Conservation (phyloP, 805 yeast genomes). For the Candida alai region DNA sequence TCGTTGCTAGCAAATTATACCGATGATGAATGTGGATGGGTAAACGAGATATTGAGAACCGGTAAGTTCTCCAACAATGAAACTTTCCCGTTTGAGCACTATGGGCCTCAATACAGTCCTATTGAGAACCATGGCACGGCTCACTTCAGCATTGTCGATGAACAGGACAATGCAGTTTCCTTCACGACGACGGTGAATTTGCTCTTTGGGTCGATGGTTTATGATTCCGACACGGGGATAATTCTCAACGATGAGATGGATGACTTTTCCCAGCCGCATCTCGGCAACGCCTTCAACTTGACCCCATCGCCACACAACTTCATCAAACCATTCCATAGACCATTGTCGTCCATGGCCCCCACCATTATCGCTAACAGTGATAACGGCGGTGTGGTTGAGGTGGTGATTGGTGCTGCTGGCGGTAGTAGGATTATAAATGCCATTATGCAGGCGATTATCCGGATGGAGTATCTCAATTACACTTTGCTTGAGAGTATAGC, state of each 20-base stretch:
- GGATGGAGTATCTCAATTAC: conserved; percentile 56
- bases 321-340: conserved; percentile 72
- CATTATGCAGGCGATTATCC: conserved; percentile 72
- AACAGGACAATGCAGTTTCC: conserved; percentile 70
- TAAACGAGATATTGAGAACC: conserved; percentile 37
- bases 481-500: conserved; percentile 67
- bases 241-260: conserved; percentile 91
- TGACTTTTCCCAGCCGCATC: conserved; percentile 75
- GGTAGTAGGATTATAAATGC: conserved; percentile 85
- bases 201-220: conserved; percentile 76
- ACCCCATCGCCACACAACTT: conserved; percentile 79
- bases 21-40: conserved; percentile 62
- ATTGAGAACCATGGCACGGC: conserved; percentile 90
- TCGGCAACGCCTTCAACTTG: conserved; percentile 72
- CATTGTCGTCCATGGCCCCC: conserved; percentile 81
- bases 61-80: conserved; percentile 47
- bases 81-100: conserved; percentile 69
- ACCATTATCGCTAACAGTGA: conserved; percentile 51
- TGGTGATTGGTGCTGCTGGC: conserved; percentile 90
- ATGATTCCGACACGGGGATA: conserved; percentile 78
- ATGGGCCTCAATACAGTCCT: conserved; percentile 73
- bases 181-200: conserved; percentile 88
- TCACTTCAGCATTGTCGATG: conserved; percentile 78
- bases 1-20: conserved; percentile 40
- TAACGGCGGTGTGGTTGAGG: conserved; percentile 45